Conservation (phyloP, 768 basidiomycete species). For the Fibroporia radiculosa region DNA sequence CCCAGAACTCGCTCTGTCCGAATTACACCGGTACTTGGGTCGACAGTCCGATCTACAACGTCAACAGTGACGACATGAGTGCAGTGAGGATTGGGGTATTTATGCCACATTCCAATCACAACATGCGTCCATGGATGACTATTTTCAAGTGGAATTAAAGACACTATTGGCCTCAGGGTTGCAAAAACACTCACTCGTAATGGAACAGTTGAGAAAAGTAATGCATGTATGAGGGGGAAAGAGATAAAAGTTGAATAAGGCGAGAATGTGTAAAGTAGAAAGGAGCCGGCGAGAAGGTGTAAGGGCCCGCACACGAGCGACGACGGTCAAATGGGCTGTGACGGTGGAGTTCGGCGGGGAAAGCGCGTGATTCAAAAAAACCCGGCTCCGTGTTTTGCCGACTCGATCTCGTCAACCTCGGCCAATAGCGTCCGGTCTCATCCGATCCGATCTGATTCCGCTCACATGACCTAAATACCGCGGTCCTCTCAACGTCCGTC, state of each 20-base stretch:
- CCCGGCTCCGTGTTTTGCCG: constrained; percentile 10
- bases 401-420: not conserved
- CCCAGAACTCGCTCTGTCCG: constrained; percentile 86
- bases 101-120: constrained; percentile 89
- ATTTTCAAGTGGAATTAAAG: no score
- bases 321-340: constrained; percentile 5
- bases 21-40: constrained; percentile 80
- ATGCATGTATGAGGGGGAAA: constrained; percentile 45
- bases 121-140: constrained; percentile 92
- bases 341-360: constrained; percentile 11
- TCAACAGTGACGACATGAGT: constrained; percentile 84
- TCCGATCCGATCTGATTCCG: constrained; percentile 2
- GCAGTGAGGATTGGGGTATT: constrained; percentile 93
- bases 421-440: not conserved
- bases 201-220: constrained; percentile 81
- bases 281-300: not conserved
- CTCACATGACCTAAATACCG: not conserved
- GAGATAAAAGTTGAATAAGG: constrained; percentile 11
- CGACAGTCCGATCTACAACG: constrained; percentile 77
- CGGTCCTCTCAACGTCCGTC: not conserved
- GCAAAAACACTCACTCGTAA: constrained; percentile 58
- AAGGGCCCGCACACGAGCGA: constrained; percentile 17
- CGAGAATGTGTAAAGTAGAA: constrained; percentile 6
- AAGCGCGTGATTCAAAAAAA: constrained; percentile 9
- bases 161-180: no score